phyloP scores from a whole-genome alignment of 257 asterid species.

The Solanum piurae region DNA sequence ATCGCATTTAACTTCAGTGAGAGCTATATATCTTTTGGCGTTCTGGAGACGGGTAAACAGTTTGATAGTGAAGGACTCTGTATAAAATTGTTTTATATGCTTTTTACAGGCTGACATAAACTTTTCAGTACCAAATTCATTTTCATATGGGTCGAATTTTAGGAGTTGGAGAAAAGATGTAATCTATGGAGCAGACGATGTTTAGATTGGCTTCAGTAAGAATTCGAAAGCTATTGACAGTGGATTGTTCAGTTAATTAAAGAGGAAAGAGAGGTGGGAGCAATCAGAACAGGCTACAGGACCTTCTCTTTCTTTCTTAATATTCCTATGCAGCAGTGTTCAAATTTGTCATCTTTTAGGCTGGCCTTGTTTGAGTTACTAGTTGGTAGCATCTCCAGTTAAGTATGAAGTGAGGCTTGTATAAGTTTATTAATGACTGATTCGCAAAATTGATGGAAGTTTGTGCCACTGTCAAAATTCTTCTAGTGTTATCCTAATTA shows the following conservation, averaged over 20 bases:
- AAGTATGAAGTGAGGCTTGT: background rate
- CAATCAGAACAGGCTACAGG: background rate
- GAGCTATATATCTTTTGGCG: background rate
- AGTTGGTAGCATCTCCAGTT: background rate
- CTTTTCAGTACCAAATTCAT: background rate
- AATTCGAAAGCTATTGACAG: background rate
- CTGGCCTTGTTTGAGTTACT: background rate
- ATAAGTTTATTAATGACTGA: background rate
- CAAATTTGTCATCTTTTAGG: background rate
- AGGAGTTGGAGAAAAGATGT: background rate
- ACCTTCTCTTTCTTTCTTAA: background rate
- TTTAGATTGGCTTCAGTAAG: background rate
- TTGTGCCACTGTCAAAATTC: background rate
- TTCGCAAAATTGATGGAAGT: background rate
- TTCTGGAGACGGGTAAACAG: background rate
- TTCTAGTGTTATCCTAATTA: background rate
- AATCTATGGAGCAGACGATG: background rate
- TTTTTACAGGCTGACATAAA: background rate
- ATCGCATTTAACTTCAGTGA: background rate
- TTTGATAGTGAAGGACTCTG: background rate
- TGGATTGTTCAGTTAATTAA: background rate
- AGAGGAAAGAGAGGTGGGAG: background rate
- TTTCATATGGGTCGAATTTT: background rate
- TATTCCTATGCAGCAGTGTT: background rate
- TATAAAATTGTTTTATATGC: background rate